phyloP scores from a whole-genome alignment of 139 green algal genomes.

The Parachlorella kessleri region DNA sequence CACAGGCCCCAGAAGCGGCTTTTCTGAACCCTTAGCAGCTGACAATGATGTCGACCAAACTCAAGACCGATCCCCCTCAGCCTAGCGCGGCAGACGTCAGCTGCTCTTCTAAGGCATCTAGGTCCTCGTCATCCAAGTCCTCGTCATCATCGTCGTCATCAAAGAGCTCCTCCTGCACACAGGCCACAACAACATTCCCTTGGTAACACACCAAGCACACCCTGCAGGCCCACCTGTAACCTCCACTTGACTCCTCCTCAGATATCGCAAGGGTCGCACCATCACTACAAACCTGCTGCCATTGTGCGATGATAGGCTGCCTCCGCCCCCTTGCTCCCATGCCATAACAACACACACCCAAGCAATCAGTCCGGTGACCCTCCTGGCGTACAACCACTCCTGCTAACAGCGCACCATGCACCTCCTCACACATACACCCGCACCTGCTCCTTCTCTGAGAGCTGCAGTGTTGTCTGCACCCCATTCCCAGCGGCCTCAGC shows the following conservation, averaged over 20 bases:
- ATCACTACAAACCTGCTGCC: neutral
- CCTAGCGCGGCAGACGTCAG: constrained; percentile 12
- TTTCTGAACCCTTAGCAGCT: no score
- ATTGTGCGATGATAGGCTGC: neutral
- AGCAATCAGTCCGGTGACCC: no score
- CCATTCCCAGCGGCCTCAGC: neutral
- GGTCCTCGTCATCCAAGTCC: constrained; percentile 48
- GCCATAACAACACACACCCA: no score
- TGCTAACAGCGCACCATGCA: neutral
- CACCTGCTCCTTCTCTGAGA: constrained; percentile 36
- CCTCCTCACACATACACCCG: neutral
- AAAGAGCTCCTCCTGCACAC: constrained; percentile 54
- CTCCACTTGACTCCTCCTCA: no score
- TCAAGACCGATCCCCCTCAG: no score
- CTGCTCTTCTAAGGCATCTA: constrained; percentile 44
- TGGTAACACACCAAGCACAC: no score
- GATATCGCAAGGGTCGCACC: no score
- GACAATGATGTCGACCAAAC: no score
- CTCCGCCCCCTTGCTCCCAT: neutral
- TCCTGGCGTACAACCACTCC: neutral
- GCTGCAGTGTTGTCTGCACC: constrained; percentile 7
- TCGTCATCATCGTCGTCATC: constrained; percentile 51
- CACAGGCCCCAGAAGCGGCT: no score
- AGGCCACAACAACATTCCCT: no score
- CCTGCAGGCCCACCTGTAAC: no score